These are phyloP conservation scores for Xylaria hypoxylon DNA, from an alignment of 2,329 filamentous ascomycete genomes.

Conservation along the genomic window DNA sequence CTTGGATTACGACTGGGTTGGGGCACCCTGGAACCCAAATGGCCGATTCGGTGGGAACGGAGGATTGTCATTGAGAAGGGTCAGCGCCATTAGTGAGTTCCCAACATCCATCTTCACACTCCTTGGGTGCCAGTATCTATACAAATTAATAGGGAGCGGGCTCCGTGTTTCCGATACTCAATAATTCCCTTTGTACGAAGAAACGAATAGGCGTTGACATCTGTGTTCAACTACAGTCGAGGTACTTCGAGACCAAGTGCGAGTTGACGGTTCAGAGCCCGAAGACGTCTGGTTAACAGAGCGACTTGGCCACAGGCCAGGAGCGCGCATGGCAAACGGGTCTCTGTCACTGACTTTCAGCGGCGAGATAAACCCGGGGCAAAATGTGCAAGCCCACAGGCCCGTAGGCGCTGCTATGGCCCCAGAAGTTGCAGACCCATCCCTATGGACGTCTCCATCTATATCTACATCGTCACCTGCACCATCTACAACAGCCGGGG, in stretches of 20 bases:
- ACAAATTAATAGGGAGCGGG: neutral
- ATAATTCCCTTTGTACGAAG: neutral
- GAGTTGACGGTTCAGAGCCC: slow-evolving; percentile 58
- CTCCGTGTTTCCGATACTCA: neutral
- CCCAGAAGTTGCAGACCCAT: neutral
- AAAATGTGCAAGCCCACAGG: slow-evolving; percentile 44
- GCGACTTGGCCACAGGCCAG: slow-evolving; percentile 62
- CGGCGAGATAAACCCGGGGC: slow-evolving; percentile 60
- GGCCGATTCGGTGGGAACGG: slow-evolving; percentile 63
- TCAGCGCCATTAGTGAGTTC: slow-evolving; percentile 58
- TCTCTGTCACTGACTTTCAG: slow-evolving; percentile 62
- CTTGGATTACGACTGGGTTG: slow-evolving; percentile 65
- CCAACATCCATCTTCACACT: neutral
- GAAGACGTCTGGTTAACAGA: slow-evolving; percentile 69
- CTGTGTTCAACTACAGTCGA: slow-evolving; percentile 50
- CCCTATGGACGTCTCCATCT: neutral
- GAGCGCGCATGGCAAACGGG: slow-evolving; percentile 63
- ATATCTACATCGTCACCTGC: neutral
- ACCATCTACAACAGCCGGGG: neutral
- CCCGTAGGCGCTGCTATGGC: neutral
- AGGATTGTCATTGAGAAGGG: slow-evolving; percentile 64
- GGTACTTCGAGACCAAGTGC: slow-evolving; percentile 61
- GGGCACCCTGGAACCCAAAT: slow-evolving; percentile 60
- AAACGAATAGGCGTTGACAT: slow-evolving; percentile 4
- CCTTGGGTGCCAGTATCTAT: no score